phyloP scores from a whole-genome alignment of 495 filamentous ascomycete species.

The Glonium stellatum region DNA sequence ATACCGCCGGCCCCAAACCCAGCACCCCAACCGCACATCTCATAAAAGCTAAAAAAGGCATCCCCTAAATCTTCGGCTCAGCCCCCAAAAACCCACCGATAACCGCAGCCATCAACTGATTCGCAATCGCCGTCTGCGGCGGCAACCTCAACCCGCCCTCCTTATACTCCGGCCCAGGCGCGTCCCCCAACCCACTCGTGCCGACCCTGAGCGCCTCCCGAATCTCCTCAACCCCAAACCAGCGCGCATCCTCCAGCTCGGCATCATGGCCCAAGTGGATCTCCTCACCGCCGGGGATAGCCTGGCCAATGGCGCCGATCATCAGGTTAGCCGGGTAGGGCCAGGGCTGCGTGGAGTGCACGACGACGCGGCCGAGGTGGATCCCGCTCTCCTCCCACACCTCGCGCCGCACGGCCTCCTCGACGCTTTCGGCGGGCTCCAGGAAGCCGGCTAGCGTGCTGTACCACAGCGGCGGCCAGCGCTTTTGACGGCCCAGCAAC shows the following conservation, averaged over 20 bases:
- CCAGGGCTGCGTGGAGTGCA: conserved; percentile 92
- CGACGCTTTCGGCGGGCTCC: conserved; percentile 89
- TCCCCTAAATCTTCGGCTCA: conserved; percentile 17
- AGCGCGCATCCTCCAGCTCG: conserved; percentile 82
- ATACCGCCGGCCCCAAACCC: too few relatives aligned
- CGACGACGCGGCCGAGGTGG: conserved; percentile 72
- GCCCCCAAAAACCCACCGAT: conserved; percentile 35
- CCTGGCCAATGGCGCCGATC: conserved; percentile 91
- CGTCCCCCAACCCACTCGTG: conserved; percentile 60
- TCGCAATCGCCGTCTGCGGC: conserved; percentile 42
- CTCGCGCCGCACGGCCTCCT: conserved; percentile 90
- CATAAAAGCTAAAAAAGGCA: too few relatives aligned
- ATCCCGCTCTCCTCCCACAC: conserved; percentile 95
- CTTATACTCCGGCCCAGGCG: conserved; percentile 57
- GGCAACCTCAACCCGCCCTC: conserved; percentile 45
- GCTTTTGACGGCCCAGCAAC: conserved; percentile 76
- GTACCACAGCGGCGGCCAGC: conserved; percentile 82
- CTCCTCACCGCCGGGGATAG: conserved; percentile 63
- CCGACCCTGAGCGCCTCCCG: conserved; percentile 38
- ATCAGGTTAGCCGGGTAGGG: conserved; percentile 85
- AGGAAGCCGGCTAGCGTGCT: conserved; percentile 88
- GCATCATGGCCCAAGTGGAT: conserved; percentile 81
- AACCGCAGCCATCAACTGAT: conserved; percentile 40
- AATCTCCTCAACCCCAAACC: conserved; percentile 65
- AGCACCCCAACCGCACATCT: too few relatives aligned